Conservation (phyloP, 225 moss, liverwort and hornwort genomes). For the Climacium dendroides region DNA sequence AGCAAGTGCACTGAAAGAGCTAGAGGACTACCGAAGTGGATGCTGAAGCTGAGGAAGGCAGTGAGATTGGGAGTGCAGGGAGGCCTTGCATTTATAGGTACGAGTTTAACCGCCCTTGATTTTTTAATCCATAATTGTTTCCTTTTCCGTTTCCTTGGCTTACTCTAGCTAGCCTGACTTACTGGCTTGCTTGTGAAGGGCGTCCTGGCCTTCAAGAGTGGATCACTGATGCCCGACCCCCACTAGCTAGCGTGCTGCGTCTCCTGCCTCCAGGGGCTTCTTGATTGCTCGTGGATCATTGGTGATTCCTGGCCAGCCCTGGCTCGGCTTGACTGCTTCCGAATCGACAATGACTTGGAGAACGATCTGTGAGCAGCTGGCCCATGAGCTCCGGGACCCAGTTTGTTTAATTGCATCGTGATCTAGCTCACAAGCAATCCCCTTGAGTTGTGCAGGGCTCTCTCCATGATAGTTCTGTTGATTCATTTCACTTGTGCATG, state of each 20-base stretch:
- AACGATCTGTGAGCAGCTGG: neutral
- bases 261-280: neutral
- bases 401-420: neutral
- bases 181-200: neutral
- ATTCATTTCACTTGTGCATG: neutral
- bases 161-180: neutral
- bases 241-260: neutral
- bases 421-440: too few species aligned
- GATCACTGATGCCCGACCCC: too few species aligned
- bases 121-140: too few species aligned
- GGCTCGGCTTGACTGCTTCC: neutral
- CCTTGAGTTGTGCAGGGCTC: rapidly evolving
- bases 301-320: neutral
- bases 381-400: neutral
- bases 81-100: neutral
- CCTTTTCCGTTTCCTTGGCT: neutral
- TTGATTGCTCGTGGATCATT: neutral
- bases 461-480: neutral
- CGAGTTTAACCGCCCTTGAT: too few species aligned
- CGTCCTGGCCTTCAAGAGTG: too few species aligned
- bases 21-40: neutral
- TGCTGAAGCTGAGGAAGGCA: neutral
- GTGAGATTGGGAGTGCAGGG: neutral
- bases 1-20: neutral
- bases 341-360: neutral